These are phyloP conservation scores for Candida wancherniae DNA, from an alignment of 805 yeast species.

Conservation along the genomic window DNA sequence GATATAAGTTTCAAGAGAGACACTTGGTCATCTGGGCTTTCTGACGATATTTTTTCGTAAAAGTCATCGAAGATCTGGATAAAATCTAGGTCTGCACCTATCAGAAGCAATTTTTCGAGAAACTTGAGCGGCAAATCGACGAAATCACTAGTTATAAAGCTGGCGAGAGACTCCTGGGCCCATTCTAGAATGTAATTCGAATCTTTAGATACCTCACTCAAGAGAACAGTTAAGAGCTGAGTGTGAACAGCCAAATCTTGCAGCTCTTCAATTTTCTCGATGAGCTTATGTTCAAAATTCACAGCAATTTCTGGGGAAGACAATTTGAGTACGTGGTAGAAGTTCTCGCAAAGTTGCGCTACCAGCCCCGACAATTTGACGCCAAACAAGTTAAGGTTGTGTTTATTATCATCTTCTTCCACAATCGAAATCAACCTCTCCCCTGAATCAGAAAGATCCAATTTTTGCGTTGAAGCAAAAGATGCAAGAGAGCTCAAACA, in stretches of 20 bases:
- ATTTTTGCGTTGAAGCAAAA: constrained; percentile 1
- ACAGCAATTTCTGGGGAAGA: not conserved
- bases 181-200: constrained; percentile 7
- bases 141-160: constrained; percentile 24
- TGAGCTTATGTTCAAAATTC: constrained; percentile 3
- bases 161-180: constrained; percentile 15
- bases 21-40: constrained; percentile 12
- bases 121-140: constrained; percentile 20
- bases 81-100: constrained; percentile 2
- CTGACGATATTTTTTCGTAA: constrained; percentile 25
- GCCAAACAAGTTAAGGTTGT: constrained; percentile 1
- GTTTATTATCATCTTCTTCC: constrained; percentile 2
- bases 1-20: too few relatives aligned
- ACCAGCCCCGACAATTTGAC: constrained; percentile 2
- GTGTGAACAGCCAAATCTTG: constrained; percentile 5
- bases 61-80: constrained; percentile 25
- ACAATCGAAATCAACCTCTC: too few relatives aligned
- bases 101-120: constrained; percentile 10
- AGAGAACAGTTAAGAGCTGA: constrained; percentile 1
- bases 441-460: constrained; percentile 1
- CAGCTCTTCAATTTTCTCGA: constrained; percentile 7
- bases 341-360: constrained; percentile 4
- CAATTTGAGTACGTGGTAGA: constrained; percentile 1
- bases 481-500: constrained; percentile 4
- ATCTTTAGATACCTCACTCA: constrained; percentile 1